Evolutionary conservation across 352 stramenopile species (phyloP).

Genomic region (Pythium aphanidermatum): DNA sequence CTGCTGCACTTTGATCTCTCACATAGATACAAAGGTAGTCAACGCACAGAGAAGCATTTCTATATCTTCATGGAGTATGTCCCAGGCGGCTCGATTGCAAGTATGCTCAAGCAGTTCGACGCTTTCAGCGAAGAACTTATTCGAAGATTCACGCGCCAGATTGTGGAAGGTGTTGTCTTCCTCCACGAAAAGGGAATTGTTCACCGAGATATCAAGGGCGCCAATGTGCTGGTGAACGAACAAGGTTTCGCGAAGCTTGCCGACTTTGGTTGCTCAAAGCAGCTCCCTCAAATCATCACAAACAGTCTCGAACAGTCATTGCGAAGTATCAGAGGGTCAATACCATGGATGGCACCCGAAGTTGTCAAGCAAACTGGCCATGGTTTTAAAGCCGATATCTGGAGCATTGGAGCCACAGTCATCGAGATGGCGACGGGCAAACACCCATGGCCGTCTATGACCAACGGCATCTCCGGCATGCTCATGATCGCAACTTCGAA

Average conservation of each 20-base stretch:
- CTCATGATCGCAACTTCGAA: conserved; percentile 60
- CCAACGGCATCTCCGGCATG: conserved; percentile 60
- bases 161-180: conserved; percentile 89
- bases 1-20: neutral
- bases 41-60: conserved; percentile 71
- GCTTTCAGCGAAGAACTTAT: conserved; percentile 89
- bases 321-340: conserved; percentile 74
- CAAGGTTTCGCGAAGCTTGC: conserved; percentile 84
- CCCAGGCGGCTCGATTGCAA: conserved; percentile 88
- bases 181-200: conserved; percentile 90
- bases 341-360: conserved; percentile 83
- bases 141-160: conserved; percentile 88
- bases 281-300: conserved; percentile 73
- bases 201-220: conserved; percentile 92
- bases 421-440: conserved; percentile 79
- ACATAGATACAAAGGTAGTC: conserved; percentile 73
- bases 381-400: conserved; percentile 74
- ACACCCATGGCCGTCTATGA: conserved; percentile 57
- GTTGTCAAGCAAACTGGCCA: conserved; percentile 72
- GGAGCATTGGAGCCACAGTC: conserved; percentile 73
- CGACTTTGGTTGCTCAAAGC: conserved; percentile 89
- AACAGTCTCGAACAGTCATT: conserved; percentile 79
- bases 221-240: conserved; percentile 87
- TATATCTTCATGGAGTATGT: conserved; percentile 98
- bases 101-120: conserved; percentile 91